Evolutionary conservation across 192 early-diverging fungal genomes (phyloP).

Genomic region (Physocladia obscura): DNA sequence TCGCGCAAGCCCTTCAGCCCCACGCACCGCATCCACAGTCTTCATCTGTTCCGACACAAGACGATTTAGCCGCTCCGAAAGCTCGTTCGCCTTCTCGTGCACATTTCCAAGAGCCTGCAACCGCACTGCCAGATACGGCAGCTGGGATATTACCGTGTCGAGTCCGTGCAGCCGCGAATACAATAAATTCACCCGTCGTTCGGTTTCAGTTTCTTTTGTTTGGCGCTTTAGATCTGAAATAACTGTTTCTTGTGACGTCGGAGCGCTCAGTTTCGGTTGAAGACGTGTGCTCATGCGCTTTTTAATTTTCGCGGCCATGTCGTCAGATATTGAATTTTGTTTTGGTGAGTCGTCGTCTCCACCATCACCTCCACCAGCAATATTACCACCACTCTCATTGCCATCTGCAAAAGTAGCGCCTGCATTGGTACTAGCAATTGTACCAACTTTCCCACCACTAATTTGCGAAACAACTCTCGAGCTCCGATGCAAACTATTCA

Average conservation of each 20-base stretch:
- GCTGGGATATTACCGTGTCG: background rate
- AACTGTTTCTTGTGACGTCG: background rate
- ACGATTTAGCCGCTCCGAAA: background rate
- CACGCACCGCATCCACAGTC: slow-evolving; percentile 8
- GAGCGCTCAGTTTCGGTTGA: background rate
- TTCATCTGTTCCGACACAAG: slow-evolving; percentile 13
- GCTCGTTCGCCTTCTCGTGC: background rate
- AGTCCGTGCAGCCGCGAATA: background rate
- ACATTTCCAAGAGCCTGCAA: background rate
- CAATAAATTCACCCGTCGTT: slow-evolving; percentile 7
- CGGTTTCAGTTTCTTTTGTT: slow-evolving; percentile 11
- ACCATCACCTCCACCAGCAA: too few species aligned
- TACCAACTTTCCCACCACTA: too few species aligned
- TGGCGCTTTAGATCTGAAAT: background rate
- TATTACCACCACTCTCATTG: too few species aligned
- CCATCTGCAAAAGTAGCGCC: too few species aligned
- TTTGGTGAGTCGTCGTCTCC: too few species aligned
- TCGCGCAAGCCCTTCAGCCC: background rate
- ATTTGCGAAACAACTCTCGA: too few species aligned
- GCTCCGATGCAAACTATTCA: too few species aligned
- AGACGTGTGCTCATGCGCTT: too few species aligned
- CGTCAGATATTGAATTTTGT: too few species aligned
- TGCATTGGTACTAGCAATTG: too few species aligned
- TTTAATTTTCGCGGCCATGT: too few species aligned
- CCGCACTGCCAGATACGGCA: slow-evolving; percentile 4